These are phyloP conservation scores for Magnaporthiopsis rhizophila DNA, from an alignment of 2,329 filamentous ascomycete species.

Conservation along the genomic window DNA sequence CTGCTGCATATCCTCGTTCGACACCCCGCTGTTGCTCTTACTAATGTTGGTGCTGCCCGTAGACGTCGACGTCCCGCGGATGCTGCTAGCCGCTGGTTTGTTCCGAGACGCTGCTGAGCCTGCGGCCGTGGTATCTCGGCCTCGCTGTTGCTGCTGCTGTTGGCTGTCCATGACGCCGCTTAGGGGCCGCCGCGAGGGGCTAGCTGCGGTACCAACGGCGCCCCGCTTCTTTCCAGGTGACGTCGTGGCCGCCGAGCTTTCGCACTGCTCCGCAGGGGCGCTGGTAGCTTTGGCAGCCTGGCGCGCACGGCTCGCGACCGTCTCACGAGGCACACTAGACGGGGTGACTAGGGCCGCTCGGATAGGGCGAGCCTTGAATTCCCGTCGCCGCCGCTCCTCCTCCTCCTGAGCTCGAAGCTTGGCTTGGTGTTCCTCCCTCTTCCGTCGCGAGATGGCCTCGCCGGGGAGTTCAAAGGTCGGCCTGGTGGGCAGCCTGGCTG, in stretches of 20 bases:
- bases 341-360: conserved; percentile 34
- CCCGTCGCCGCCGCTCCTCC: conserved; percentile 49
- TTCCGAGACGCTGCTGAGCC: conserved; percentile 22
- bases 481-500: conserved; percentile 42
- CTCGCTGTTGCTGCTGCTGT: conserved; percentile 16
- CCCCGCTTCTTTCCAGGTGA: conserved; percentile 20
- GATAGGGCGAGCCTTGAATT: conserved; percentile 56
- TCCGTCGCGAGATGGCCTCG: conserved; percentile 48
- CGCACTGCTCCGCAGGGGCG: not conserved
- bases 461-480: conserved; percentile 56
- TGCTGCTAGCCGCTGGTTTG: conserved; percentile 9
- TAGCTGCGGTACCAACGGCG: conserved; percentile 12
- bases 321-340: conserved; percentile 43
- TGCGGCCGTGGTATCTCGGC: conserved; percentile 20
- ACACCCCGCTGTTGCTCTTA: conserved; percentile 37
- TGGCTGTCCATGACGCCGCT: conserved; percentile 8
- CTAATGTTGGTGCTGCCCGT: conserved; percentile 31
- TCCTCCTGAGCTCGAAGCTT: conserved; percentile 50
- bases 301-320: conserved; percentile 47
- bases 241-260: conserved; percentile 18
- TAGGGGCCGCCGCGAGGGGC: conserved; percentile 2
- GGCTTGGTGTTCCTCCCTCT: conserved; percentile 48
- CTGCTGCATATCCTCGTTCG: conserved; percentile 40
- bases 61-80: conserved; percentile 37
- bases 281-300: conserved; percentile 30